Conservation (phyloP, 768 basidiomycete genomes). For the Clavaria fumosa region DNA sequence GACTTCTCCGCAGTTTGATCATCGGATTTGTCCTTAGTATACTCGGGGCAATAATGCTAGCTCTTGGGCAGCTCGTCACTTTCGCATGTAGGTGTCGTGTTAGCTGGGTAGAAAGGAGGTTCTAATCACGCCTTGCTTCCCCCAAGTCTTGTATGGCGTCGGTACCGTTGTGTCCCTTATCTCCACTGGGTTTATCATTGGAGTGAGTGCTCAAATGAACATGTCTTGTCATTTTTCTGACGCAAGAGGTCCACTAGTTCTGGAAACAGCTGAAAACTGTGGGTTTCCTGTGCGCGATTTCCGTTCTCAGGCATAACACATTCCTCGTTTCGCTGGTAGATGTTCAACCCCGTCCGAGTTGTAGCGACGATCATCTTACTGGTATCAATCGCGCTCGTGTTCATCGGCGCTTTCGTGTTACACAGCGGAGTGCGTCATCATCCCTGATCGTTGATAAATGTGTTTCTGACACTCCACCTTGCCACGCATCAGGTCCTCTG, state of each 20-base stretch:
- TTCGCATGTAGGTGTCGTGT: conserved; percentile 52
- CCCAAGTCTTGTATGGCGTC: conserved; percentile 60
- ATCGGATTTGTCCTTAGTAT: conserved; percentile 70
- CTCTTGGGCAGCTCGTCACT: conserved; percentile 47
- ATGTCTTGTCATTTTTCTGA: conserved; percentile 3
- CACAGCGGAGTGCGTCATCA: conserved; percentile 37
- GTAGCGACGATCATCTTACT: conserved; percentile 69
- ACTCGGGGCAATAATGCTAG: conserved; percentile 62
- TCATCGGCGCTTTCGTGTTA: conserved; percentile 75
- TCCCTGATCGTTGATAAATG: not conserved
- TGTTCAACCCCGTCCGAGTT: conserved; percentile 90
- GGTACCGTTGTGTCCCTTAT: conserved; percentile 72
- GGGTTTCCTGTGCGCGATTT: conserved; percentile 13
- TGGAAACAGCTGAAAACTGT: conserved; percentile 70
- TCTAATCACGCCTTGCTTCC: not conserved
- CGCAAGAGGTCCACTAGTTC: conserved; percentile 33
- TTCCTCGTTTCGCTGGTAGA: conserved; percentile 29
- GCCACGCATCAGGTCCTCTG: conserved; percentile 57
- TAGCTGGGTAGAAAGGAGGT: not conserved
- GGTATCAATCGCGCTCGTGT: conserved; percentile 65
- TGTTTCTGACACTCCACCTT: not conserved
- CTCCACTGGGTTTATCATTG: conserved; percentile 85
- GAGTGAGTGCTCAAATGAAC: conserved; percentile 34
- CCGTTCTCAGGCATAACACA: not conserved
- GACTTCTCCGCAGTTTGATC: conserved; percentile 32